phyloP scores from a whole-genome alignment of 2,329 filamentous ascomycete genomes.

The Colletotrichum tamarilloi region DNA sequence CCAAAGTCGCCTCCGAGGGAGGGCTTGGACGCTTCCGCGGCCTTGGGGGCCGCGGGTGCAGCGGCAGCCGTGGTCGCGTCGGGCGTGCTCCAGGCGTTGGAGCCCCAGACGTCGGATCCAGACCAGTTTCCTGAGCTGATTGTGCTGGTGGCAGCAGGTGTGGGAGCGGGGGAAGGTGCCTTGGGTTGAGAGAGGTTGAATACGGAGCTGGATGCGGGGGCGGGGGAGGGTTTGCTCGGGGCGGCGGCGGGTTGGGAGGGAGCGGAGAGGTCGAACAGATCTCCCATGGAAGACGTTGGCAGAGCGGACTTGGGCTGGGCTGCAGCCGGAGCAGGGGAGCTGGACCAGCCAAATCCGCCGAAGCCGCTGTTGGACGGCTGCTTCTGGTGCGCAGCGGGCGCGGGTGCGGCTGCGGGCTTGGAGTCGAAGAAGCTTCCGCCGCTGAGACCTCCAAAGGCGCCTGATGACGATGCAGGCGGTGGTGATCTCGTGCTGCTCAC shows the following conservation, averaged over 20 bases:
- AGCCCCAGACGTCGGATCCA: conserved; percentile 83
- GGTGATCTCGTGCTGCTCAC: conserved; percentile 47
- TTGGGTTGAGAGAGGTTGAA: conserved; percentile 82
- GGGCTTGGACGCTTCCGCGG: conserved; percentile 43
- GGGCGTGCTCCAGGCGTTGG: conserved; percentile 82
- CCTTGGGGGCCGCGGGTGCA: conserved; percentile 67
- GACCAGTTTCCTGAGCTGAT: conserved; percentile 54
- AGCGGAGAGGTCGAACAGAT: conserved; percentile 83
- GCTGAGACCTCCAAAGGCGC: conserved; percentile 64
- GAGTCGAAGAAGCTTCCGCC: conserved; percentile 88
- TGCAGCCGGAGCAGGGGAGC: conserved; percentile 53
- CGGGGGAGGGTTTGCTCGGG: conserved; percentile 50
- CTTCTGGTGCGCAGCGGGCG: conserved; percentile 60
- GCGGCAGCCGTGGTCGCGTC: conserved; percentile 66
- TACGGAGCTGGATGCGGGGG: conserved; percentile 68
- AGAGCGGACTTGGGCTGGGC: conserved; percentile 54
- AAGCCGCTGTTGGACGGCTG: conserved; percentile 69
- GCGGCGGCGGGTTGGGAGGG: conserved; percentile 52
- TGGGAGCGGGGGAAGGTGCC: conserved; percentile 50
- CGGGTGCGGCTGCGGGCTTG: conserved; percentile 68
- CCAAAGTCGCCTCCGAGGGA: conserved; percentile 64
- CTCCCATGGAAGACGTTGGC: conserved; percentile 71
- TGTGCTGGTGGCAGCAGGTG: conserved; percentile 49
- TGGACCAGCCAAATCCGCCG: conserved; percentile 74
- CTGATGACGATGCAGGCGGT: conserved; percentile 47